These are phyloP conservation scores for Chaetomium strumarium DNA, from an alignment of 2,329 filamentous ascomycete genomes.

Conservation along the genomic window DNA sequence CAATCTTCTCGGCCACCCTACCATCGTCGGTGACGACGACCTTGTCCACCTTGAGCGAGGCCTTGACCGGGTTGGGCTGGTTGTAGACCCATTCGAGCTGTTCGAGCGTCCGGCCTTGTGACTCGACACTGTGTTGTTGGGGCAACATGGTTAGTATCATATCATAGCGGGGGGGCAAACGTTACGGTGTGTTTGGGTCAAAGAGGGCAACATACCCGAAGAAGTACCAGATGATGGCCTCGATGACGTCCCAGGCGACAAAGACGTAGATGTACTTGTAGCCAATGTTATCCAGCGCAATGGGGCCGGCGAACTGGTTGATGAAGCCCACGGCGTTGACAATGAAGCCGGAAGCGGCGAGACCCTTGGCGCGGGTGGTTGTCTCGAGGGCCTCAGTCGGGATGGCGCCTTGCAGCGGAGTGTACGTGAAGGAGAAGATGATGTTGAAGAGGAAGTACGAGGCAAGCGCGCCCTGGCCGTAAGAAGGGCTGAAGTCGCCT, in stretches of 20 bases:
- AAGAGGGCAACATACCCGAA: constrained; percentile 35
- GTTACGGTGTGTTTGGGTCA: background rate
- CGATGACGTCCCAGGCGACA: constrained; percentile 42
- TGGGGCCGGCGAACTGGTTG: constrained; percentile 43
- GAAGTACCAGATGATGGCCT: constrained; percentile 39
- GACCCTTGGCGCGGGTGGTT: constrained; percentile 42
- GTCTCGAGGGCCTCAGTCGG: constrained; percentile 44
- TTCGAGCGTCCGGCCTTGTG: constrained; percentile 44
- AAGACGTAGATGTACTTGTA: constrained; percentile 43
- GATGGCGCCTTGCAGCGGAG: constrained; percentile 43
- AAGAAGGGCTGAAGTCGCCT: constrained; percentile 31
- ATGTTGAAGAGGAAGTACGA: constrained; percentile 46
- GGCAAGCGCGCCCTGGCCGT: constrained; percentile 39
- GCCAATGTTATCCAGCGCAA: constrained; percentile 39
- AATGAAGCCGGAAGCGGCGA: constrained; percentile 40
- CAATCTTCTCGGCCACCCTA: constrained; percentile 41
- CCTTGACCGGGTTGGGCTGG: constrained; percentile 45
- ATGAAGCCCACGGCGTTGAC: constrained; percentile 43
- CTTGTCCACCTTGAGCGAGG: constrained; percentile 42
- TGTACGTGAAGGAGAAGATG: constrained; percentile 45
- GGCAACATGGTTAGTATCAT: background rate
- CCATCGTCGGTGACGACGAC: constrained; percentile 41
- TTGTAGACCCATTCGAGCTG: constrained; percentile 46
- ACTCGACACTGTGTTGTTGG: constrained; percentile 37
- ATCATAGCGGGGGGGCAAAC: background rate